A percentile compares a stretch with the other conserved stretches of the same genome.
Evolutionary conservation across 192 early-diverging fungal species (phyloP).

Genomic region (Podila verticillata): DNA sequence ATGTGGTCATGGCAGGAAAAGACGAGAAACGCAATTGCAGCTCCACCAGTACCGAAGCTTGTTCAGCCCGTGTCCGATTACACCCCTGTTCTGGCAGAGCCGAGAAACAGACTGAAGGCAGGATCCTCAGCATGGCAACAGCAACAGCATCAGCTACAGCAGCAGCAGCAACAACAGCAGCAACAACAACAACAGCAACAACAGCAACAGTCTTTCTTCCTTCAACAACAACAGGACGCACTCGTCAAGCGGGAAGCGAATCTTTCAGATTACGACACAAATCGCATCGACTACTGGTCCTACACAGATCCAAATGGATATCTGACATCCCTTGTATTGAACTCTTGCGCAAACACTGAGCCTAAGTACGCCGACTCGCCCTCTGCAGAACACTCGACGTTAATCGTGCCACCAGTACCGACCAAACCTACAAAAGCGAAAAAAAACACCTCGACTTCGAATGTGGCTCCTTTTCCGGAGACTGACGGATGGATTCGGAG

Average conservation of each 20-base stretch:
- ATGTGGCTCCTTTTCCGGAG: not conserved
- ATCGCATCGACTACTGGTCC: slow-evolving; percentile 46
- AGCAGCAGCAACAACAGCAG: slow-evolving; percentile 36
- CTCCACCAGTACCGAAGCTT: slow-evolving; percentile 42
- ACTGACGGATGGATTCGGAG: slow-evolving; percentile 41
- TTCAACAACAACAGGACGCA: slow-evolving; percentile 43
- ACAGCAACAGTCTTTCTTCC: slow-evolving; percentile 23
- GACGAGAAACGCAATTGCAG: slow-evolving; percentile 42
- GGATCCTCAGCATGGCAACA: slow-evolving; percentile 45
- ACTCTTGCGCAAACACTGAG: slow-evolving; percentile 44
- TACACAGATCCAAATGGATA: slow-evolving; percentile 42
- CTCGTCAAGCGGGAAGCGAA: slow-evolving; percentile 12
- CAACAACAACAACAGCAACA: slow-evolving; percentile 41
- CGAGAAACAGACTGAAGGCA: slow-evolving; percentile 37
- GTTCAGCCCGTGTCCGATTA: slow-evolving; percentile 34
- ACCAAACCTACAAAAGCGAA: not conserved
- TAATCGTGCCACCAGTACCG: not conserved
- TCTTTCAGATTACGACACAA: slow-evolving; percentile 18
- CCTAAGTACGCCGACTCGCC: slow-evolving; percentile 33
- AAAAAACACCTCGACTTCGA: not conserved
- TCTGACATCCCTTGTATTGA: slow-evolving; percentile 41
- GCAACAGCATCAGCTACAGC: slow-evolving; percentile 26
- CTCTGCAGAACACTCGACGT: slow-evolving; percentile 19
- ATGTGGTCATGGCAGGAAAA: slow-evolving; percentile 50
- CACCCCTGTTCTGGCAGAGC: slow-evolving; percentile 35